Evolutionary conservation across 352 stramenopile species (phyloP).

Genomic region (Pythium rhizo-oryzae): DNA sequence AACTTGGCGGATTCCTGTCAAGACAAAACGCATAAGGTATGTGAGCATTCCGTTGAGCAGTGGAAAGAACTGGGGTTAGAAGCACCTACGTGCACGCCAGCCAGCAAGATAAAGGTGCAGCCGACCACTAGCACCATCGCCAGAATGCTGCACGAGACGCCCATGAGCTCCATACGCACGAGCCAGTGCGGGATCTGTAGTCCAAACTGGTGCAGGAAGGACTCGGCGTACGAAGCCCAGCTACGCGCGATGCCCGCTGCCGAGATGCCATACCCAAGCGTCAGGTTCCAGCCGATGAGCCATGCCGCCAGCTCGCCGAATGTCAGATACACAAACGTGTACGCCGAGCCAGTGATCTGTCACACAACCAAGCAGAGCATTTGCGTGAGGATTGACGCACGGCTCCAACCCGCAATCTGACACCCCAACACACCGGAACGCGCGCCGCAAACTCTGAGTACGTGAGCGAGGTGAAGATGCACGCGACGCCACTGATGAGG

Average conservation of each 20-base stretch:
- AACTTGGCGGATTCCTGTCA: slow-evolving; percentile 91
- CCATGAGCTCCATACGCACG: slow-evolving; percentile 53
- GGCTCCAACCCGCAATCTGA: neutral
- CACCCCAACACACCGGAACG: slow-evolving; percentile 51
- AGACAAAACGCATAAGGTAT: neutral
- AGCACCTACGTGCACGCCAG: slow-evolving; percentile 65
- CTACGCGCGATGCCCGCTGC: slow-evolving; percentile 89
- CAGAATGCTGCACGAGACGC: slow-evolving; percentile 77
- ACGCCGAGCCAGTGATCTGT: slow-evolving; percentile 87
- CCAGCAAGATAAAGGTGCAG: slow-evolving; percentile 87
- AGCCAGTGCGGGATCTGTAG: slow-evolving; percentile 67
- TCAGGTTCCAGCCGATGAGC: slow-evolving; percentile 94
- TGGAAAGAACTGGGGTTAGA: neutral
- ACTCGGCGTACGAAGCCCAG: slow-evolving; percentile 88
- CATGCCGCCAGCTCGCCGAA: slow-evolving; percentile 89
- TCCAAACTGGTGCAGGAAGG: slow-evolving; percentile 79
- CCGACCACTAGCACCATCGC: slow-evolving; percentile 78
- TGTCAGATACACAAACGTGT: slow-evolving; percentile 90
- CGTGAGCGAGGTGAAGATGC: slow-evolving; percentile 91
- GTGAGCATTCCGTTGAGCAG: no score
- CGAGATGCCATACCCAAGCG: slow-evolving; percentile 92
- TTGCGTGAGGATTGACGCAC: neutral
- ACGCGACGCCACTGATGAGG: slow-evolving; percentile 84
- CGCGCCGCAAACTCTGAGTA: slow-evolving; percentile 91
- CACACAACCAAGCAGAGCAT: neutral